Evolutionary conservation across 352 stramenopile genomes (phyloP).

Genomic region (Pythium folliculosum): DNA sequence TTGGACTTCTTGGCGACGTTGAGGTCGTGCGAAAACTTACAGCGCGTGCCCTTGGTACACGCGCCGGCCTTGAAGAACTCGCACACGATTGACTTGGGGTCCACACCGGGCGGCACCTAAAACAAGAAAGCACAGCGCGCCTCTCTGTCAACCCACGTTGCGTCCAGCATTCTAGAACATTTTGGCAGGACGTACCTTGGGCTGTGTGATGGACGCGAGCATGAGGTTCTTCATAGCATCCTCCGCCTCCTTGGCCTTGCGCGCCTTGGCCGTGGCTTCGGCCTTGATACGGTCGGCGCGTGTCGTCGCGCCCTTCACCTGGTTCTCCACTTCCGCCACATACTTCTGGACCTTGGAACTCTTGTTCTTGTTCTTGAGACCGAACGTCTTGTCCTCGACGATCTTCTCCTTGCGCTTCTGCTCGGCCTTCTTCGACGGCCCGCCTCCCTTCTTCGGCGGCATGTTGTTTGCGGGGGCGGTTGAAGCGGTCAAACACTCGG

Average conservation of each 20-base stretch:
- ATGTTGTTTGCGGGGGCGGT: conserved; percentile 32
- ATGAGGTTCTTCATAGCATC: conserved; percentile 87
- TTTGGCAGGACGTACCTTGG: conserved; percentile 47
- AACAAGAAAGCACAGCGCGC: not conserved
- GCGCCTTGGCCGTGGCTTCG: conserved; percentile 74
- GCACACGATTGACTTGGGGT: conserved; percentile 89
- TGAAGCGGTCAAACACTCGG: conserved; percentile 1
- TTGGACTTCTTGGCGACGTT: conserved; percentile 85
- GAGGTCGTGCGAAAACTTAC: conserved; percentile 90
- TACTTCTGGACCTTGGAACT: conserved; percentile 95
- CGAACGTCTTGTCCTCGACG: conserved; percentile 99
- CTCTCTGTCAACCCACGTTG: not conserved
- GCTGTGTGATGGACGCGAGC: conserved; percentile 84
- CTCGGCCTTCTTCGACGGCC: conserved; percentile 82
- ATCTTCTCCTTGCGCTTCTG: conserved; percentile 93
- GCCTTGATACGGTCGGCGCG: conserved; percentile 80
- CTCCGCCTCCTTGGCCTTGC: conserved; percentile 82
- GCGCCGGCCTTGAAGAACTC: conserved; percentile 89
- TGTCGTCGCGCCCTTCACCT: conserved; percentile 83
- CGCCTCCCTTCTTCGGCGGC: conserved; percentile 74
- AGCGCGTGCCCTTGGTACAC: conserved; percentile 87
- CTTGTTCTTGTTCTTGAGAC: conserved; percentile 99
- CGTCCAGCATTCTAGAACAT: conserved; percentile 16
- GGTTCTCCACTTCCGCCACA: conserved; percentile 89
- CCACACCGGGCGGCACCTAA: conserved; percentile 83